Base-by-base conservation (phyloP, 768 basidiomycete genomes). In the Suillus variegatus region DNA sequence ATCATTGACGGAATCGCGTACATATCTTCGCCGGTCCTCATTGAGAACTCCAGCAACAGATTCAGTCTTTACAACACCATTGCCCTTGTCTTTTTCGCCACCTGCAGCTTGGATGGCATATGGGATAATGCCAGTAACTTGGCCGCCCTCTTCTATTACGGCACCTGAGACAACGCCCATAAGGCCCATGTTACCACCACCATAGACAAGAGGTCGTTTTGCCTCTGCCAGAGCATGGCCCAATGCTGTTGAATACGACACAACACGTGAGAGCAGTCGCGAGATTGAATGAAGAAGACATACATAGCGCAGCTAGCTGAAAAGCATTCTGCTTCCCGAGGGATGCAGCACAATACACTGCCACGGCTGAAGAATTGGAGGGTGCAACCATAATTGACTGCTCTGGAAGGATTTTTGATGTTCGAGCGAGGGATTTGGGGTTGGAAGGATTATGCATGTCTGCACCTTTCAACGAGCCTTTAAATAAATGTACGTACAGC, bases 321-420 rank as follows among this genome's bases (percentile, higher is more conserved):
- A 86, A 95, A 2, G 88, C 87, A 12, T 83, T 78, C 60, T 84
- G 78, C 41, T 79, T 85, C 32, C 95, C 94, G 0, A 82, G 71
- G 0, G 88, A 91, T 0, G 94, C 91, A 9, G 87, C 95, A 73
- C 95, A 97, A 71, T 91, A 95, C 6, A 95, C 93, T 4, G 91
- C 89, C n/a, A 93, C 82, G 7, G 85, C 83, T 46, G 70, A 76
- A 25, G 77, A 74, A 4, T 69, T 60, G 52, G 76, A 75, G 5
- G 72, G 71, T 13, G 75, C 62, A 8, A 78, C 77, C 76, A 78
- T 78, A 61, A 60, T 52, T 12, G 64, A 57, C 2, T 70, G 65
- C 44, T 76, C 63, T 62, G 52, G 14, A 32, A 64, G 61, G 38
- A 57, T 12, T 0, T 64, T 20, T 2, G 64, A 60, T 0, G 56